Percentiles rank a stretch among this genome's conserved stretches.
phyloP scores from a whole-genome alignment of 306 rosid genomes.

The Purshia tridentata region DNA sequence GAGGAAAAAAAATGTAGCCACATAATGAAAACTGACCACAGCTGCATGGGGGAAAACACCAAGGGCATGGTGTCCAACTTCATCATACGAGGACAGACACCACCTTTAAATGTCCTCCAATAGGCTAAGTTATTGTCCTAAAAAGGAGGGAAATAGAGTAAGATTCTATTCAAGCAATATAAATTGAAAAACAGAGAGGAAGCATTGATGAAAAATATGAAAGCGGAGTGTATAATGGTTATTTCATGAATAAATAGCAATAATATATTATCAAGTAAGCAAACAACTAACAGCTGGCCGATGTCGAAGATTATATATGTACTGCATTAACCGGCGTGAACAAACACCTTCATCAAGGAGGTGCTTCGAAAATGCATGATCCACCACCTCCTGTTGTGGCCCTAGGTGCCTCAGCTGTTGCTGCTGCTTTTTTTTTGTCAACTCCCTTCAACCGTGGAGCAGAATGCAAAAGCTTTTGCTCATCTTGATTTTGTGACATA shows the following conservation, averaged over 20 bases:
- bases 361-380: slow-evolving; percentile 10
- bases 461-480: slow-evolving; percentile 14
- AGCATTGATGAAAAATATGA: background rate
- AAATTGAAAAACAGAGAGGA: slow-evolving; percentile 1
- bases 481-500: slow-evolving; percentile 2
- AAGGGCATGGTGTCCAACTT: slow-evolving; percentile 29
- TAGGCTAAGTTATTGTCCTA: slow-evolving; percentile 42
- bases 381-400: slow-evolving; percentile 29
- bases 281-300: slow-evolving; percentile 40
- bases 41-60: slow-evolving; percentile 31
- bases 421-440: slow-evolving; percentile 26
- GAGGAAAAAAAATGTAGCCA: slow-evolving; percentile 12
- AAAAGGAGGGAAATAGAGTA: background rate
- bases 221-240: background rate
- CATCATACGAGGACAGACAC: slow-evolving; percentile 42
- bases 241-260: background rate
- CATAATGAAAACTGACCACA: slow-evolving; percentile 30
- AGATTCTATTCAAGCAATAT: background rate
- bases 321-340: slow-evolving; percentile 44
- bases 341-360: slow-evolving; percentile 30
- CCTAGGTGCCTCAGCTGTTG: slow-evolving; percentile 32
- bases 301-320: slow-evolving; percentile 33
- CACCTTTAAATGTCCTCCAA: slow-evolving; percentile 45
- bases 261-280: background rate
- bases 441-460: slow-evolving; percentile 12